Conservation (phyloP, 495 filamentous ascomycete genomes). For the Podospora anserina region DNA sequence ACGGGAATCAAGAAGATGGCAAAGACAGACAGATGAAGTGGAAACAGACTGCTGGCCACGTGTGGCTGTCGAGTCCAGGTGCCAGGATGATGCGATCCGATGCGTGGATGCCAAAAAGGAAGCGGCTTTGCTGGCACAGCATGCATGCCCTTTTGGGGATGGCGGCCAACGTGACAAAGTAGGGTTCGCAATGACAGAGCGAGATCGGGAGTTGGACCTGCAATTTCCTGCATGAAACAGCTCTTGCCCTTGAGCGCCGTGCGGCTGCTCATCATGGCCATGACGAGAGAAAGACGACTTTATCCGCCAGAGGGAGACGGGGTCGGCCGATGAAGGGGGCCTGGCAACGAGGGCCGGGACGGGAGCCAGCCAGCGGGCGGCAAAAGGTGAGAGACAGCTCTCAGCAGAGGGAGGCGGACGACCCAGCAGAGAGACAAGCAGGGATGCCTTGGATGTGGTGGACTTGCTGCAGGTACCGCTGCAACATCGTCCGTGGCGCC, state of each 20-base stretch:
- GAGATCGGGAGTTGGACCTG: neutral
- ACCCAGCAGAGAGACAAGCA: neutral
- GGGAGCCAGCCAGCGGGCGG: neutral
- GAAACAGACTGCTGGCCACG: neutral
- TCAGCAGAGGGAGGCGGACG: neutral
- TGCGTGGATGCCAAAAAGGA: neutral
- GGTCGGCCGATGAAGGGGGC: neutral
- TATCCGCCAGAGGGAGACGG: neutral
- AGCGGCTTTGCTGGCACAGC: neutral
- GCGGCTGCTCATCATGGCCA: neutral
- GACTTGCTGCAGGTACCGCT: constrained; percentile 18
- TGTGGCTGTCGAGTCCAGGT: neutral
- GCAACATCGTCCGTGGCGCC: constrained; percentile 15
- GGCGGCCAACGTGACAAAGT: neutral
- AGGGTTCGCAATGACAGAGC: constrained; percentile 7
- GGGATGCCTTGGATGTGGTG: constrained; percentile 15
- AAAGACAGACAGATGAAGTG: neutral
- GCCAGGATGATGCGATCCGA: constrained; percentile 6
- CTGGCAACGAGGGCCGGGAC: neutral
- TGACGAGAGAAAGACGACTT: neutral
- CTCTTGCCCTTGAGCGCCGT: neutral
- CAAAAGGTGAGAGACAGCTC: neutral
- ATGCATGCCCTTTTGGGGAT: constrained; percentile 10
- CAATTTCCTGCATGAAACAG: constrained; percentile 14
- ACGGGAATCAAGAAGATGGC: neutral